A percentile compares a stretch with the other conserved stretches of the same genome.
phyloP scores from a whole-genome alignment of 106 monocot species.

The Triglochin maritima region DNA sequence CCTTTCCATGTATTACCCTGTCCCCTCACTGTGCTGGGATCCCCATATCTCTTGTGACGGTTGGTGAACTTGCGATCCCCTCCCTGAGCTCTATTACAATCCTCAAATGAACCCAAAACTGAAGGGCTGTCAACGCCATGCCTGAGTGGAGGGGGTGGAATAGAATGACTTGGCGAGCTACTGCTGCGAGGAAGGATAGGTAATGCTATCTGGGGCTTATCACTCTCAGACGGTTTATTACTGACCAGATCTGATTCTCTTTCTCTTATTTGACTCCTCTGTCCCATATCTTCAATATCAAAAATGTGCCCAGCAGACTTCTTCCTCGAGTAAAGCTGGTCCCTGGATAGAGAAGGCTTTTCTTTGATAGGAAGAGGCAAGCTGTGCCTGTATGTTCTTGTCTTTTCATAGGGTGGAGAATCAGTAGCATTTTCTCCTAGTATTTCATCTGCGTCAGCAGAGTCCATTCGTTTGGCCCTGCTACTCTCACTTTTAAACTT shows the following conservation, averaged over 20 bases:
- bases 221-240: conserved; percentile 2
- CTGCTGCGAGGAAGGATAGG: conserved; percentile 12
- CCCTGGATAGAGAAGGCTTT: conserved; percentile 6
- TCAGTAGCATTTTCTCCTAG: background rate
- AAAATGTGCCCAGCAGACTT: conserved; percentile 3
- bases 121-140: conserved; percentile 26
- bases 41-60: conserved; percentile 28
- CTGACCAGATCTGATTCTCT: conserved; percentile 11
- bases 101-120: conserved; percentile 41
- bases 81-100: conserved; percentile 26
- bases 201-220: conserved; percentile 14
- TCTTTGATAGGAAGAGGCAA: conserved; percentile 1
- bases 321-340: conserved; percentile 5
- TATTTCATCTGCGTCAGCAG: background rate
- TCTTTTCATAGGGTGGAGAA: conserved; percentile 4
- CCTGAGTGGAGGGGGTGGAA: conserved; percentile 19
- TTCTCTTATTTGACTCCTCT: conserved; percentile 10
- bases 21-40: conserved; percentile 29
- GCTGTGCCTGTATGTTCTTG: background rate
- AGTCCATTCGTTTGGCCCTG: background rate
- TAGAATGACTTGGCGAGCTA: conserved; percentile 20
- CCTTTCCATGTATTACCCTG: conserved; percentile 57
- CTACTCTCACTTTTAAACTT: conserved; percentile 1
- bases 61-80: conserved; percentile 35
- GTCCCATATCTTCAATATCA: conserved; percentile 9